Base-by-base conservation (phyloP, 2,329 filamentous ascomycete species). In the Pseudogymnoascus sp. region DNA sequence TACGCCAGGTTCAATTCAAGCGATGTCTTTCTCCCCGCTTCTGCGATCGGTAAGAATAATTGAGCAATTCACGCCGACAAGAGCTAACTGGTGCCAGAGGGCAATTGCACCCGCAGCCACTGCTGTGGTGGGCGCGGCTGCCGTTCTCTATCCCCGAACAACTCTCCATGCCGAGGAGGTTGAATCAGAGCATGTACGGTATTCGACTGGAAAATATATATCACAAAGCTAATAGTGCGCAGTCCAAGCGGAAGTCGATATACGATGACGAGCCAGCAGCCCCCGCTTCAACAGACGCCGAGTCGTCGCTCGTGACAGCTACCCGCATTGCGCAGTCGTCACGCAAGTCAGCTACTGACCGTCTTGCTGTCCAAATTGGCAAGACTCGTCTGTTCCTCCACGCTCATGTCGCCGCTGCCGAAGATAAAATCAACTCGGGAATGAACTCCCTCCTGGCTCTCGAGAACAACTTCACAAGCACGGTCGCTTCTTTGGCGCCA, bases 391-490 rank as follows among this genome's bases (percentile, higher is more conserved):
- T 97, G 64, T 88, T 88, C 73, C 79, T 97, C 47, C 89, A 97
- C 79, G 75, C 80, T 60, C 85, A 92, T 71, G 88, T 89, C 63
- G 84, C 87, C 61, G 76, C 80, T 61, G 84, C 87, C 69, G 93
- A 97, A 79, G 86, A 91, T 74, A 83, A 85, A 70, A 83, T 97
- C 77, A 97, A 99, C 81, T 75, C 80, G 68, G 81, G 88, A 68
- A 87, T 97, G 77, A 88, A 91, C 73, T 83, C 83, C 66, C 89
- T 88, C 68, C 90, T 99, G 71, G 77, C 86, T 73, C 85, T 96
- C 67, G 94, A 99, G 80, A 86, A 89, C 74, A 89, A 86, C 72
- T 92, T 97, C 78, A 96, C 93, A 69, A 84, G 83, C 75, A 97
- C 94, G 64, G 77, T 99, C 68, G 90, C 92, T 63, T 92, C 89